These are phyloP conservation scores for Bothriochloa decipiens DNA, from an alignment of 176 grass and related monocot genomes.

Conservation along the genomic window DNA sequence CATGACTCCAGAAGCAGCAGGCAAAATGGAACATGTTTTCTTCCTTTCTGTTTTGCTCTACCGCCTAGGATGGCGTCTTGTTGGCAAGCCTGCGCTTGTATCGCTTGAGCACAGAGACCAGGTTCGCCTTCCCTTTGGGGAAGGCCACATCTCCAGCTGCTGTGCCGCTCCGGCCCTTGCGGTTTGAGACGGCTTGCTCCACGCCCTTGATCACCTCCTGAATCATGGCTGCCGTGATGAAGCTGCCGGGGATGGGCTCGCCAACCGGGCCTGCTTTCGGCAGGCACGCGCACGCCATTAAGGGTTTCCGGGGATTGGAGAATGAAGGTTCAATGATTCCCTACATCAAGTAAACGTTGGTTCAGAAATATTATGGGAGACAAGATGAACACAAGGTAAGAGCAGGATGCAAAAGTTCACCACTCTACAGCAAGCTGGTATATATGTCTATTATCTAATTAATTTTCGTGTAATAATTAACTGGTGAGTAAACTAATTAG, in stretches of 20 bases:
- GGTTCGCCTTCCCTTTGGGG: constrained; percentile 96
- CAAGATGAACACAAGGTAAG: background rate
- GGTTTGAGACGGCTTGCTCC: constrained; percentile 61
- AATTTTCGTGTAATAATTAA: too few species aligned
- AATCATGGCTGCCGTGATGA: constrained; percentile 63
- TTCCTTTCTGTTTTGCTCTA: background rate
- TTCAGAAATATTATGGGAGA: background rate
- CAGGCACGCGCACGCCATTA: constrained; percentile 55
- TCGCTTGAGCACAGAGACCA: constrained; percentile 91
- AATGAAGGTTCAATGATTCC: constrained; percentile 86
- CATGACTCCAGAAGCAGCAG: background rate
- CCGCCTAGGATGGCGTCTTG: constrained; percentile 32
- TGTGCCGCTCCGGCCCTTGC: constrained; percentile 90
- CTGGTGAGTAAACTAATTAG: too few species aligned
- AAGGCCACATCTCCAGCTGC: constrained; percentile 93
- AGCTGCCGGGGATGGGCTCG: constrained; percentile 41
- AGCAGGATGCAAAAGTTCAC: too few species aligned
- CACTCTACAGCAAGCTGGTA: too few species aligned
- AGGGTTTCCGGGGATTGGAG: constrained; percentile 59
- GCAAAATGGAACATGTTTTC: background rate
- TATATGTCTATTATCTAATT: too few species aligned
- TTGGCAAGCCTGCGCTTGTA: constrained; percentile 81
- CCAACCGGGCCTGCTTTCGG: constrained; percentile 7
- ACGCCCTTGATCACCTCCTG: constrained; percentile 85
- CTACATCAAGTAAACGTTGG: constrained; percentile 35